phyloP scores from a whole-genome alignment of 2,329 filamentous ascomycete genomes.

The Botrytis fragariae region DNA sequence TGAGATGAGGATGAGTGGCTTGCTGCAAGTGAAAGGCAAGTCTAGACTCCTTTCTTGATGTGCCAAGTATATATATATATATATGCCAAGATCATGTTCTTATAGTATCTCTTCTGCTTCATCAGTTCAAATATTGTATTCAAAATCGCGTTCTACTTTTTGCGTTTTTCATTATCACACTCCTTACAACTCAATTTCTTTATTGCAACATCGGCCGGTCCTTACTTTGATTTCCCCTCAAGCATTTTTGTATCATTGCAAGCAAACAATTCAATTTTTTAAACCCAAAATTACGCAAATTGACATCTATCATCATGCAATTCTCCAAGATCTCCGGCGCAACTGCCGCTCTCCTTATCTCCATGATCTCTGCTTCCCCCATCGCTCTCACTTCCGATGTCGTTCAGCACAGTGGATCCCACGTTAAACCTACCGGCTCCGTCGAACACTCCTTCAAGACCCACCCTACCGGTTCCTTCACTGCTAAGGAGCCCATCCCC shows the following conservation, averaged over 20 bases:
- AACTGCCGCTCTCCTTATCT: slow-evolving; percentile 10
- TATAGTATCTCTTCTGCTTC: background rate
- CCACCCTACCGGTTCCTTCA: background rate
- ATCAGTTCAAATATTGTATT: background rate
- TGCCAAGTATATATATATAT: slow-evolving; percentile 3
- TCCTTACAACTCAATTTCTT: background rate
- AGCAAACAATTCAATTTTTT: background rate
- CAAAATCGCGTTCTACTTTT: background rate
- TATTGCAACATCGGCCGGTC: background rate
- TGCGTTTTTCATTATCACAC: background rate
- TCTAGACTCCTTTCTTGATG: background rate
- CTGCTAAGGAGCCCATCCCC: background rate
- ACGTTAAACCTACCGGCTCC: background rate
- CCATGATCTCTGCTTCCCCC: slow-evolving; percentile 12
- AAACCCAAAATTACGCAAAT: background rate
- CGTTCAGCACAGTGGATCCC: background rate
- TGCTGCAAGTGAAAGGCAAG: background rate
- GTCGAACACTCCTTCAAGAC: background rate
- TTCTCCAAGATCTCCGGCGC: slow-evolving; percentile 10
- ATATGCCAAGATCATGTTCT: background rate
- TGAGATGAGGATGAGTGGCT: background rate
- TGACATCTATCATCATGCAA: background rate
- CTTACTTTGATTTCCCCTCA: background rate
- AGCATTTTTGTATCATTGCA: background rate
- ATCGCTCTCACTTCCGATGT: background rate